phyloP scores from a whole-genome alignment of 805 yeast genomes.

The Pichia paraexigua region DNA sequence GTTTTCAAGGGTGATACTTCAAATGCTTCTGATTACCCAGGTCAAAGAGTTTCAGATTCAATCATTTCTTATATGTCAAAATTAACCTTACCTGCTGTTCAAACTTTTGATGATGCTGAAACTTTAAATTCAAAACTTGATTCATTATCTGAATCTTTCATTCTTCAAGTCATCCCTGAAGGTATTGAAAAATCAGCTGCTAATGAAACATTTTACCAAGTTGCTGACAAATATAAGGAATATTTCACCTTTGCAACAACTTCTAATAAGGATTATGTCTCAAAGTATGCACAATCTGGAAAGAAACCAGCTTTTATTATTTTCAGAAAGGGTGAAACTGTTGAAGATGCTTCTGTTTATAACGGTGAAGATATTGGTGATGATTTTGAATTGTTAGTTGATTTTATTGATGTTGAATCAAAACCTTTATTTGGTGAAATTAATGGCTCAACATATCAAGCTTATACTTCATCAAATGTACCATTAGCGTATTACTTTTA shows the following conservation, averaged over 20 bases:
- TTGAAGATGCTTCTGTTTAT: slow-evolving; percentile 43
- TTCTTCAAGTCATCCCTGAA: slow-evolving; percentile 43
- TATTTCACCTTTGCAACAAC: slow-evolving; percentile 53
- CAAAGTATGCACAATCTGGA: slow-evolving; percentile 28
- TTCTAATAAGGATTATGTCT: slow-evolving; percentile 27
- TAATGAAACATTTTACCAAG: slow-evolving; percentile 50
- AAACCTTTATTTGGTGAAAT: slow-evolving; percentile 86
- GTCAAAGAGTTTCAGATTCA: slow-evolving; percentile 75
- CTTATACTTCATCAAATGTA: slow-evolving; percentile 59
- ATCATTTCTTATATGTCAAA: slow-evolving; percentile 74
- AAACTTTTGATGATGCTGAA: slow-evolving; percentile 37
- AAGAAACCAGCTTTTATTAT: slow-evolving; percentile 36
- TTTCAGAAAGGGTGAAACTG: slow-evolving; percentile 38
- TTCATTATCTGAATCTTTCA: slow-evolving; percentile 39
- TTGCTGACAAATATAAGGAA: slow-evolving; percentile 62
- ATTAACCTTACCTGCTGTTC: slow-evolving; percentile 73
- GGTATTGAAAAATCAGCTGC: slow-evolving; percentile 25
- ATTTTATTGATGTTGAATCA: slow-evolving; percentile 52
- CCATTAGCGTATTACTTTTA: slow-evolving; percentile 91
- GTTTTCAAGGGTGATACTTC: slow-evolving; percentile 50
- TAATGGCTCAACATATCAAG: slow-evolving; percentile 66
- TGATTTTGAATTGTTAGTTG: slow-evolving; percentile 31
- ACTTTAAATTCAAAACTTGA: slow-evolving; percentile 44
- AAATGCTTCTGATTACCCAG: slow-evolving; percentile 59
- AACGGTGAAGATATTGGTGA: slow-evolving; percentile 29